These are phyloP conservation scores for Fusarium phyllophilum DNA, from an alignment of 2,329 filamentous ascomycete species.

Conservation along the genomic window DNA sequence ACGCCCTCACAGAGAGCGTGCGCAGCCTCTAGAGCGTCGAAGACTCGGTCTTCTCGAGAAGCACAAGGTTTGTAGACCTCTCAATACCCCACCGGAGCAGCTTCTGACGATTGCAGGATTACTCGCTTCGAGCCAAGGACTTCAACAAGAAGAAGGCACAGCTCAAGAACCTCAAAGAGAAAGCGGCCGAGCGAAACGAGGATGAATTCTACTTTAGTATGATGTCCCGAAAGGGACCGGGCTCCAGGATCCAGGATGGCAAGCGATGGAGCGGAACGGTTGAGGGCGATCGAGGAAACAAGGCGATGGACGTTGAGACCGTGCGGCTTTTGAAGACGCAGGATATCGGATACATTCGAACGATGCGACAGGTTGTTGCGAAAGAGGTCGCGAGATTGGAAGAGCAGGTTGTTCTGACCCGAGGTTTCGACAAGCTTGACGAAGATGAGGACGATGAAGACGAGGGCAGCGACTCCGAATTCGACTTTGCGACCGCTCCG, in stretches of 20 bases:
- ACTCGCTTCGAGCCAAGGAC: slow-evolving; percentile 71
- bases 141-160: slow-evolving; percentile 72
- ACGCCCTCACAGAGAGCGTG: slow-evolving; percentile 89
- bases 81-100: slow-evolving; percentile 1
- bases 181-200: slow-evolving; percentile 73
- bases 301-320: slow-evolving; percentile 64
- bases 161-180: slow-evolving; percentile 68
- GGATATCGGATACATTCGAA: slow-evolving; percentile 72
- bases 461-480: slow-evolving; percentile 49
- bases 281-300: slow-evolving; percentile 67
- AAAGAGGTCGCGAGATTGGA: slow-evolving; percentile 68
- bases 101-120: slow-evolving; percentile 59
- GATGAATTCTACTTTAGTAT: slow-evolving; percentile 81
- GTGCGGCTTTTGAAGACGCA: slow-evolving; percentile 75
- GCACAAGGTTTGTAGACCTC: slow-evolving; percentile 72
- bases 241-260: slow-evolving; percentile 59
- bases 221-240: slow-evolving; percentile 69
- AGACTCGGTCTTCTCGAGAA: slow-evolving; percentile 95
- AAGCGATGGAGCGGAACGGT: slow-evolving; percentile 66
- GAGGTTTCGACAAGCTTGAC: slow-evolving; percentile 51
- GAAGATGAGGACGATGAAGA: slow-evolving; percentile 48
- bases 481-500: slow-evolving; percentile 44
- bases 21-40: slow-evolving; percentile 83
- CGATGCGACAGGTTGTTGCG: slow-evolving; percentile 67
- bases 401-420: slow-evolving; percentile 61